These are phyloP conservation scores for Gonapodya prolifera DNA, from an alignment of 192 early-diverging fungal genomes.

Conservation along the genomic window DNA sequence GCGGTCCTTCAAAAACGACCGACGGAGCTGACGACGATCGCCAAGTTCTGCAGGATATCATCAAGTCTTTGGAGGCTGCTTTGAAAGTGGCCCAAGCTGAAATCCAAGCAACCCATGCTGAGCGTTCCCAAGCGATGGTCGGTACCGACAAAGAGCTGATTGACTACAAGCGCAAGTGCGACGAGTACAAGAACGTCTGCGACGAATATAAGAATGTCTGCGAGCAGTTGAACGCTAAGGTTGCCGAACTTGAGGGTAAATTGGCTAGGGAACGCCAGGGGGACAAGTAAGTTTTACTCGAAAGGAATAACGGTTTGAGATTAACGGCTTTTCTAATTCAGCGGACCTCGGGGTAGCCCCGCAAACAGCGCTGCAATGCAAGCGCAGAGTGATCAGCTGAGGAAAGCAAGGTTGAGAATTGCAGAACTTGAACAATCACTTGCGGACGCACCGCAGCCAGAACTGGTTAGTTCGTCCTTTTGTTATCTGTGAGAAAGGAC, in stretches of 20 bases:
- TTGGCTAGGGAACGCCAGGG: background rate
- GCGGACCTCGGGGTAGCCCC: no score
- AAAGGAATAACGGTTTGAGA: no score
- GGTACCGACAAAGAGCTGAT: background rate
- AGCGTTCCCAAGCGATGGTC: background rate
- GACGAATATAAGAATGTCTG: background rate
- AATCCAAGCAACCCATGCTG: background rate
- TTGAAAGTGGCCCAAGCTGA: background rate
- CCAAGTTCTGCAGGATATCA: background rate
- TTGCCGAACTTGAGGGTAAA: background rate
- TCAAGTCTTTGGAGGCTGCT: background rate
- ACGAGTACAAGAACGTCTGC: background rate
- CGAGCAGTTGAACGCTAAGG: background rate
- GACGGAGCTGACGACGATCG: background rate
- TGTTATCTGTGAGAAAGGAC: no score
- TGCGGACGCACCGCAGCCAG: background rate
- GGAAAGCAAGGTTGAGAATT: background rate
- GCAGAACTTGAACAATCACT: background rate
- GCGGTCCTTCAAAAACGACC: background rate
- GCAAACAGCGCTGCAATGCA: background rate
- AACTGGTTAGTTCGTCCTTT: no score
- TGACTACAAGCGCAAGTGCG: background rate
- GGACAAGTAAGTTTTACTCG: no score
- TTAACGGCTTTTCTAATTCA: no score
- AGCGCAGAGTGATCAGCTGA: background rate